A percentile compares a stretch with the other conserved stretches of the same genome.
Conservation (phyloP, 495 filamentous ascomycete genomes). For the Massariosphaeria phaeospora region DNA sequence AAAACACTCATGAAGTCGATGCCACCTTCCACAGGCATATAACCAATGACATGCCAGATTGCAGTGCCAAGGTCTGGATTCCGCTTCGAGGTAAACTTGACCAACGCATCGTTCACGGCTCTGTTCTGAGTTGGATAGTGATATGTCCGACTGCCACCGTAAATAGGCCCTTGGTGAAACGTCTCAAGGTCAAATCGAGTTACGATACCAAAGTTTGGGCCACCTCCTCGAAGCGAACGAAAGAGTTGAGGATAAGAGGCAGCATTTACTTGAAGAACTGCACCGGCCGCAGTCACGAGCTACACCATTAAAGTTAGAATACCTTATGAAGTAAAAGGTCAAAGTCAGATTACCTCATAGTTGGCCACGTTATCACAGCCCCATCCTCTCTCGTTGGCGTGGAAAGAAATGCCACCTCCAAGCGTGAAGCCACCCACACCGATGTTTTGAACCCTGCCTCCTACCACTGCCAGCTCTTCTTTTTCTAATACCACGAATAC, state of each 20-base stretch:
- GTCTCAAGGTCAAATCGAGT: slow-evolving; percentile 17
- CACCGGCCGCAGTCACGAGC: slow-evolving; percentile 51
- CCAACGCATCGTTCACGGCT: slow-evolving; percentile 1
- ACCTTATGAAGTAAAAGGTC: neutral
- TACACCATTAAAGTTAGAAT: neutral
- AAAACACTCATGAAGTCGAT: neutral
- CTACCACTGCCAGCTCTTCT: slow-evolving; percentile 46
- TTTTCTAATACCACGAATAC: slow-evolving; percentile 49
- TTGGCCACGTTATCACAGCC: slow-evolving; percentile 49
- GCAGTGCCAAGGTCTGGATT: slow-evolving; percentile 4
- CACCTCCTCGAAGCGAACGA: slow-evolving; percentile 45
- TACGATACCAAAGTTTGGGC: slow-evolving; percentile 34
- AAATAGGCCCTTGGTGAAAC: slow-evolving; percentile 3
- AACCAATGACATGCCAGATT: neutral
- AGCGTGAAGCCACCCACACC: slow-evolving; percentile 55
- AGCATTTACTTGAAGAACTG: slow-evolving; percentile 43
- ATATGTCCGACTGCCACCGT: neutral
- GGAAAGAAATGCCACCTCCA: slow-evolving; percentile 51
- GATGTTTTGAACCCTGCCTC: slow-evolving; percentile 50
- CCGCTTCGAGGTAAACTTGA: neutral
- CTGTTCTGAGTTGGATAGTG: neutral
- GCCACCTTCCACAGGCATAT: neutral
- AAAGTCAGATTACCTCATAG: slow-evolving; percentile 41
- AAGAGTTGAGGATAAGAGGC: slow-evolving; percentile 45
- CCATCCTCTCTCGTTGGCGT: slow-evolving; percentile 46